Conservation (phyloP, 352 stramenopile genomes). For the Labyrinthula sp. region DNA sequence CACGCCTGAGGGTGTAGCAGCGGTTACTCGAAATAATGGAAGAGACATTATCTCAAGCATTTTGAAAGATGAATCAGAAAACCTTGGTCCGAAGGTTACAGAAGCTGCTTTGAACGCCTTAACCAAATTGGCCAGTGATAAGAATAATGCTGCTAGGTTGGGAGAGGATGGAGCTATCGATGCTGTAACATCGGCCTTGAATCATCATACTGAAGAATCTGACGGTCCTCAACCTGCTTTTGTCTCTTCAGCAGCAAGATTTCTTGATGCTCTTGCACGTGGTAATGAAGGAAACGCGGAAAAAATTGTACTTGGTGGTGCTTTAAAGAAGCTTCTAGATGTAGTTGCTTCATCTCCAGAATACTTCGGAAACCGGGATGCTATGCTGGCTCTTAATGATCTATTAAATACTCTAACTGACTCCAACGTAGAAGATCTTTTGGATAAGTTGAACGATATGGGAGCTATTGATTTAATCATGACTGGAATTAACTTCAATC, state of each 20-base stretch:
- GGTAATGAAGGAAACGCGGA: slow-evolving; percentile 1
- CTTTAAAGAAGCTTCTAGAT: slow-evolving; percentile 18
- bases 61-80: too few species aligned
- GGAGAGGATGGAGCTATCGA: slow-evolving; percentile 18
- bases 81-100: slow-evolving; percentile 5
- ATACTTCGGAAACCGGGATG: slow-evolving; percentile 29
- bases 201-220: slow-evolving; percentile 29
- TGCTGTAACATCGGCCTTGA: slow-evolving; percentile 8
- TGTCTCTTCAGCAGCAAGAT: slow-evolving; percentile 7
- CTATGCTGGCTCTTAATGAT: slow-evolving; percentile 15
- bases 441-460: slow-evolving; percentile 16
- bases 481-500: slow-evolving; percentile 28
- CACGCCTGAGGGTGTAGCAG: slow-evolving; percentile 8
- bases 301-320: slow-evolving; percentile 11
- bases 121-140: slow-evolving; percentile 14
- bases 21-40: too few species aligned
- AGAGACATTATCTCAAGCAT: too few species aligned
- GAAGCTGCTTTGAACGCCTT: slow-evolving; percentile 14
- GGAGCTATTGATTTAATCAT: slow-evolving; percentile 30
- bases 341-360: slow-evolving; percentile 6
- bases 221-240: slow-evolving; percentile 17
- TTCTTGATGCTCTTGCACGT: slow-evolving; percentile 10
- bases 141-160: slow-evolving; percentile 6
- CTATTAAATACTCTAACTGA: slow-evolving; percentile 26
- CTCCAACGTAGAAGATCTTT: slow-evolving; percentile 8